Evolutionary conservation across 2,329 filamentous ascomycete genomes (phyloP).

Genomic region (Herpomyces periplanetae): DNA sequence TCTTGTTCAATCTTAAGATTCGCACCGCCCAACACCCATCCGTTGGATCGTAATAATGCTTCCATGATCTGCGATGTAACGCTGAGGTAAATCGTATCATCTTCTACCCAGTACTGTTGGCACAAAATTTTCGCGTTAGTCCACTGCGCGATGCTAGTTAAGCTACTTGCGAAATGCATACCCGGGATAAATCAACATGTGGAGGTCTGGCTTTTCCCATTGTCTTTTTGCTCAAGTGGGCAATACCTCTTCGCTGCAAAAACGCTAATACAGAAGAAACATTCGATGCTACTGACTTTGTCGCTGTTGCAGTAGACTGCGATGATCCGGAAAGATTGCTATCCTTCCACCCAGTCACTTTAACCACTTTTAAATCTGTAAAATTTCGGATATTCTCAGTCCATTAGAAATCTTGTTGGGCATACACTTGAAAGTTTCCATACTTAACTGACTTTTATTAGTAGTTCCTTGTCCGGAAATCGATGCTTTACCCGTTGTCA

Average conservation of each 20-base stretch:
- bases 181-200: no score
- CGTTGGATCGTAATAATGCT: conserved; percentile 8
- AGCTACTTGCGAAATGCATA: conserved; percentile 5
- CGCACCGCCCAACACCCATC: conserved; percentile 8
- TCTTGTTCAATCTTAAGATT: conserved; percentile 7
- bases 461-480: conserved; percentile 1
- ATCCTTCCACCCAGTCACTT: conserved; percentile 9
- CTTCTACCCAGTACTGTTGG: conserved; percentile 6
- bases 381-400: no score
- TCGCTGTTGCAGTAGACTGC: no score
- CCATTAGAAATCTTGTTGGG: no score
- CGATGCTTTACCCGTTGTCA: no score
- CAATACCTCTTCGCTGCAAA: conserved; percentile 8
- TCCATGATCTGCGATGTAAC: conserved; percentile 7
- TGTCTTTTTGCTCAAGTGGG: conserved; percentile 4
- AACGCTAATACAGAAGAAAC: conserved; percentile 8
- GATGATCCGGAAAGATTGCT: conserved; percentile 7
- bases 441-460: conserved; percentile 2
- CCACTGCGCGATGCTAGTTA: conserved; percentile 7
- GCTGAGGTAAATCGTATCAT: conserved; percentile 7
- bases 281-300: conserved; percentile 7
- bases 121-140: conserved; percentile 2
- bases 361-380: conserved; percentile 6
- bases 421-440: conserved; percentile 1
- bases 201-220: conserved; percentile 4